Percentiles rank a stretch among this genome's conserved stretches.
Conservation (phyloP, 2,329 filamentous ascomycete genomes). For the Colletotrichum echinochloae region DNA sequence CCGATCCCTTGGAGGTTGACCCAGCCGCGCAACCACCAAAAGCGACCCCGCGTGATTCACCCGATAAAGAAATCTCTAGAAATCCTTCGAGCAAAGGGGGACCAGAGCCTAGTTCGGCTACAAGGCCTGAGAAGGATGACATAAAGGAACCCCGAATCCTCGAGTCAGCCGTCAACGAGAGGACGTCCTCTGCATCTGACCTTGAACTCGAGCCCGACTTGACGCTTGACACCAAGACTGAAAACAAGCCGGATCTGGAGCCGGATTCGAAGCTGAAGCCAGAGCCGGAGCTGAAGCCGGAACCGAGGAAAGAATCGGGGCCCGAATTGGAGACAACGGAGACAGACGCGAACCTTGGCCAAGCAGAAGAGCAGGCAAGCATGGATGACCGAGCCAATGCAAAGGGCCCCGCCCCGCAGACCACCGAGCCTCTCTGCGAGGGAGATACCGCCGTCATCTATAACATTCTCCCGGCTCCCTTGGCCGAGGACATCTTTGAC, state of each 20-base stretch:
- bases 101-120: background rate
- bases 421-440: conserved; percentile 69
- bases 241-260: background rate
- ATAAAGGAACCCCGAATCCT: background rate
- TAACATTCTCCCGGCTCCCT: conserved; percentile 71
- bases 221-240: background rate
- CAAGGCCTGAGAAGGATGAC: background rate
- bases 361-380: background rate
- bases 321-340: background rate
- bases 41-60: conserved; percentile 18
- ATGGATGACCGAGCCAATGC: background rate
- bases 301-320: background rate
- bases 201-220: conserved; percentile 20
- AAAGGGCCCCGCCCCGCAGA: background rate
- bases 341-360: background rate
- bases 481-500: conserved; percentile 74
- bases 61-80: conserved; percentile 9
- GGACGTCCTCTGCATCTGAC: background rate
- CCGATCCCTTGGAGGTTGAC: conserved; percentile 35
- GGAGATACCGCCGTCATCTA: conserved; percentile 83
- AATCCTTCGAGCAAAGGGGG: background rate
- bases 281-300: background rate
- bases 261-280: background rate
- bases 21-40: conserved; percentile 26
- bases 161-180: conserved; percentile 3